Base-by-base conservation (phyloP, 106 monocot genomes). In the Platanthera guangdongensis region DNA sequence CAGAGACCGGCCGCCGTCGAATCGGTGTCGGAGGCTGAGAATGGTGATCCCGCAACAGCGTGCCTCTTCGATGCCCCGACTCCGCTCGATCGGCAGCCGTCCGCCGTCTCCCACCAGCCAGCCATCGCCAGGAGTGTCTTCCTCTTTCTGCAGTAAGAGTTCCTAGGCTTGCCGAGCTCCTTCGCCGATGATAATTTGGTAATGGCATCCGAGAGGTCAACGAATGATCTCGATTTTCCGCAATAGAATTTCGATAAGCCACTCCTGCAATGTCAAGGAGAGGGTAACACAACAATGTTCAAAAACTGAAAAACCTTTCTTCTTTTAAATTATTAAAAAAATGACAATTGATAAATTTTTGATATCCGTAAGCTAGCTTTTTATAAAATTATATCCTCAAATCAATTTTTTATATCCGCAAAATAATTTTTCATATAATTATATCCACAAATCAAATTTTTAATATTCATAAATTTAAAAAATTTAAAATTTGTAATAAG, bases 141-240 rank as follows among this genome's bases (percentile, higher is more conserved):
- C 76, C 88, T 83, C 76, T 88, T 88, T 52, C 88, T 78, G 14
- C 64, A 83, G 74, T 79, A 83, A 9, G 81, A 25, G 50, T 83
- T 83, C 63, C 79, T 79, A 1, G 83, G 85, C 73, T 85, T 88
- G 6, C 67, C 80, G 4, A 85, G 80, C 53, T 77, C 81, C 81
- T 83, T 81, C 15, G 77, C 63, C 6, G 85, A 83, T 1, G 85
- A 73, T 12, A 53, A 72, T 10, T 79, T 70, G 32, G 84, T 74
- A 21, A 77, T 30, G 6, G 78, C 76, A 48, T 85, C 85, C 6
- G 68, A 68, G 4, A 88, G 73, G 69, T 16, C 78, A 2, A 83
- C 79, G 77, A 85, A 88, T n/a, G 88, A 88, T 69, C 83, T 88
- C 7, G 88, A 88, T 77, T 85, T 88, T 11, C 88, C 88, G 30